Conservation (phyloP, 805 yeast species). For the Blastobotrys chiropterorum region DNA sequence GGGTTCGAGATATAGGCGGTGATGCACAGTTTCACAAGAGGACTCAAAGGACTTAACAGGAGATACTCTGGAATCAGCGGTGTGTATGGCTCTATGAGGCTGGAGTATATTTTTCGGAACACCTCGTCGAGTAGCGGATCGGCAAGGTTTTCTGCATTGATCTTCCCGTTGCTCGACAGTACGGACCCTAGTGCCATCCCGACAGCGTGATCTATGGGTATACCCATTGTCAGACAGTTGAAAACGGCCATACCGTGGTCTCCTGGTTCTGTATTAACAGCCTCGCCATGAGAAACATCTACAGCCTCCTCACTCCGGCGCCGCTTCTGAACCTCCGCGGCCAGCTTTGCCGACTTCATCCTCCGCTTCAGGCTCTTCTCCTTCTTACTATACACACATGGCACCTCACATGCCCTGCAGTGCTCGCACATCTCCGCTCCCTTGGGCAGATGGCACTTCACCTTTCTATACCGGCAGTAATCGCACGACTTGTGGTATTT, state of each 20-base stretch:
- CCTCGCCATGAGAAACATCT: too few species aligned
- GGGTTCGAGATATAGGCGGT: too few species aligned
- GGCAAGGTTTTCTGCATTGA: too few species aligned
- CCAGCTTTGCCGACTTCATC: conserved; percentile 9
- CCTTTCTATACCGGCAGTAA: conserved; percentile 17
- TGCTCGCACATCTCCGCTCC: conserved; percentile 12
- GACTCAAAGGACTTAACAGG: too few species aligned
- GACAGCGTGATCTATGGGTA: conserved; percentile 1
- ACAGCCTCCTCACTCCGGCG: background rate
- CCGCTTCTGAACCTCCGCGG: conserved; percentile 2
- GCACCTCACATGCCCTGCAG: conserved; percentile 12
- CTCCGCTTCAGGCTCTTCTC: conserved; percentile 11
- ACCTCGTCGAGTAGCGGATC: too few species aligned
- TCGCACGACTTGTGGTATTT: conserved; percentile 15
- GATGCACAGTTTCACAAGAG: too few species aligned
- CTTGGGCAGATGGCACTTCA: conserved; percentile 10
- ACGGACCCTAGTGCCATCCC: conserved; percentile 10
- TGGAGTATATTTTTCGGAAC: too few species aligned
- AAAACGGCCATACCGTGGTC: background rate
- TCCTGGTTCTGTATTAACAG: background rate
- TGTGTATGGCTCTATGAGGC: too few species aligned
- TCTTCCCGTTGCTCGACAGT: too few species aligned
- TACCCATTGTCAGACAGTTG: background rate
- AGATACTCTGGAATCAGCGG: too few species aligned
- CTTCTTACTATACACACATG: conserved; percentile 13